Evolutionary conservation across 257 asterid genomes (phyloP).

Genomic region (Primulina huaijiensis): DNA sequence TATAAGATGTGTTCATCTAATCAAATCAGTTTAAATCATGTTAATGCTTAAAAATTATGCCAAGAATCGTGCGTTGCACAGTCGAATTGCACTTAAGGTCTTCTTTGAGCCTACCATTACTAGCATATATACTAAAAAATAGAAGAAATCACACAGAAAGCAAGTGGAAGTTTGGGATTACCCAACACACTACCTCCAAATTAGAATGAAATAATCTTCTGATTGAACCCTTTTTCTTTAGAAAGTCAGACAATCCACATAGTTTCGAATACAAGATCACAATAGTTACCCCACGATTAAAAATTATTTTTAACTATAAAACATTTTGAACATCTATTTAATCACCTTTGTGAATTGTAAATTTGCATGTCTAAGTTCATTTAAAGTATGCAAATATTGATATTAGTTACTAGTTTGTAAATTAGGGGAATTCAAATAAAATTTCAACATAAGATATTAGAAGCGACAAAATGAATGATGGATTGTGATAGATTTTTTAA

Average conservation of each 20-base stretch:
- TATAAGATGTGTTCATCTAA: neutral
- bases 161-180: conserved; percentile 44
- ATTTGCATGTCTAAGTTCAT: too few species aligned
- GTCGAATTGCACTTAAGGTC: conserved; percentile 43
- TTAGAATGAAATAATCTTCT: conserved; percentile 12
- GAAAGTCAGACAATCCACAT: neutral
- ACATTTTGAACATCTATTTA: too few species aligned
- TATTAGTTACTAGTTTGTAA: too few species aligned
- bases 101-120: conserved; percentile 47
- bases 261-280: too few species aligned
- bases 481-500: too few species aligned
- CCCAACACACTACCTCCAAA: conserved; percentile 50
- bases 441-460: too few species aligned
- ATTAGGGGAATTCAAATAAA: too few species aligned
- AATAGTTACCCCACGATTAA: too few species aligned
- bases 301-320: too few species aligned
- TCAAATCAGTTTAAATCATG: neutral
- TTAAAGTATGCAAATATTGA: too few species aligned
- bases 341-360: too few species aligned
- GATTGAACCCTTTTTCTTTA: conserved; percentile 29
- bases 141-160: conserved; percentile 4
- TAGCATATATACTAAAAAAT: neutral
- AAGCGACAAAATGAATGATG: too few species aligned
- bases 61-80: conserved; percentile 37
- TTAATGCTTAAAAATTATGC: conserved; percentile 2